phyloP scores from a whole-genome alignment of 805 yeast species.

The Jamesozyma gamospora region DNA sequence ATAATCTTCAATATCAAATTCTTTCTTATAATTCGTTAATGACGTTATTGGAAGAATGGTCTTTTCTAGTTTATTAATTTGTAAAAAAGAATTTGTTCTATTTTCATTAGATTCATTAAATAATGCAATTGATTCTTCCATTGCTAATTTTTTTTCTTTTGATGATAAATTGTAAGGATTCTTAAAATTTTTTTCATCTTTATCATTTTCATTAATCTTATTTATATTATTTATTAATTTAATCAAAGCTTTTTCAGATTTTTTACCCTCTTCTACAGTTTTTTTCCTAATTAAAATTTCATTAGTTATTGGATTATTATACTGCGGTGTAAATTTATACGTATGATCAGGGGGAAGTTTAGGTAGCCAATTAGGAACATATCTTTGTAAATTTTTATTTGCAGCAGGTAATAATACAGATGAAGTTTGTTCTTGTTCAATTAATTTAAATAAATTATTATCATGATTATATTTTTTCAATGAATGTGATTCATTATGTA shows the following conservation, averaged over 20 bases:
- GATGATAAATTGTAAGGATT: not conserved
- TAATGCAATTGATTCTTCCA: not conserved
- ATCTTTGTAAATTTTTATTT: conserved; percentile 30
- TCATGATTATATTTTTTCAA: not conserved
- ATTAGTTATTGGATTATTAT: conserved; percentile 50
- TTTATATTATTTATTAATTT: conserved; percentile 11
- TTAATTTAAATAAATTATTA: conserved; percentile 5
- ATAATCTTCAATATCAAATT: conserved; percentile 49
- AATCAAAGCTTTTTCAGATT: conserved; percentile 67
- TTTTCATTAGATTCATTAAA: conserved; percentile 5
- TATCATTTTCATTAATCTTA: not conserved
- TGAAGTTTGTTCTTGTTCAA: conserved; percentile 11
- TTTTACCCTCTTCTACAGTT: conserved; percentile 69
- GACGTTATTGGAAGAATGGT: not conserved
- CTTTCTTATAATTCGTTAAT: conserved; percentile 8
- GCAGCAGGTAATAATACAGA: conserved; percentile 36
- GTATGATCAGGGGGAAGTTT: conserved; percentile 91
- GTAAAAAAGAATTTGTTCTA: conserved; percentile 7
- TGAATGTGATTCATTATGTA: conserved; percentile 2
- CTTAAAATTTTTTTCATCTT: not conserved
- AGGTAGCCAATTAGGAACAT: conserved; percentile 73
- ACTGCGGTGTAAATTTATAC: conserved; percentile 66
- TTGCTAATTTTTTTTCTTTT: conserved; percentile 3
- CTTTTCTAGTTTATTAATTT: not conserved
- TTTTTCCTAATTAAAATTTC: conserved; percentile 61